Evolutionary conservation across 257 asterid species (phyloP).

Genomic region (Hygrophila difformis): DNA sequence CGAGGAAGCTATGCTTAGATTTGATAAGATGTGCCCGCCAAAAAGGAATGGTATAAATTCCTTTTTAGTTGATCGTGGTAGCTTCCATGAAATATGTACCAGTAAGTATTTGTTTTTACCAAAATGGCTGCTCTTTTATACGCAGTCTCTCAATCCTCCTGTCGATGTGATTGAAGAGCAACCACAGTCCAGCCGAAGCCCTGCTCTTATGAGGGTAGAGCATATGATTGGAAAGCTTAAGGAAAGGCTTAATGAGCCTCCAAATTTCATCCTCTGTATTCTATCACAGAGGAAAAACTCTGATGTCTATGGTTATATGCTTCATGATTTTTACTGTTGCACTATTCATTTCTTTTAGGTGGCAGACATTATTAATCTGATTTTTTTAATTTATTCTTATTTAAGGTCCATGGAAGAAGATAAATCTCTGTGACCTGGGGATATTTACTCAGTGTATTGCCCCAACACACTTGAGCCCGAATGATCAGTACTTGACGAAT

Average conservation of each 20-base stretch:
- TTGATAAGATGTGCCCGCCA: constrained; percentile 30
- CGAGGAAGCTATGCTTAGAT: constrained; percentile 19
- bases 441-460: constrained; percentile 61
- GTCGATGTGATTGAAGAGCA: constrained; percentile 28
- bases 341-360: background rate
- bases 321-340: constrained; percentile 4
- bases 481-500: constrained; percentile 69
- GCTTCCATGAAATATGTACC: background rate
- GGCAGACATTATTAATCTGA: background rate
- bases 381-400: constrained; percentile 8
- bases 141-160: constrained; percentile 27
- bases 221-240: constrained; percentile 34
- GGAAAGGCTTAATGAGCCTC: constrained; percentile 35
- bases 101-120: background rate
- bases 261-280: constrained; percentile 52
- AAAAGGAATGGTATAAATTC: constrained; percentile 64
- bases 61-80: background rate
- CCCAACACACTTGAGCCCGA: constrained; percentile 42
- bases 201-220: constrained; percentile 49
- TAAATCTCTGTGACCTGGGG: constrained; percentile 43
- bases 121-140: background rate
- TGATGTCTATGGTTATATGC: constrained; percentile 75
- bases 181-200: constrained; percentile 28
- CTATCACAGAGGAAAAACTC: constrained; percentile 59
- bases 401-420: constrained; percentile 76